Base-by-base conservation (phyloP, 257 asterid species). In the Solanum chiquidenum region DNA sequence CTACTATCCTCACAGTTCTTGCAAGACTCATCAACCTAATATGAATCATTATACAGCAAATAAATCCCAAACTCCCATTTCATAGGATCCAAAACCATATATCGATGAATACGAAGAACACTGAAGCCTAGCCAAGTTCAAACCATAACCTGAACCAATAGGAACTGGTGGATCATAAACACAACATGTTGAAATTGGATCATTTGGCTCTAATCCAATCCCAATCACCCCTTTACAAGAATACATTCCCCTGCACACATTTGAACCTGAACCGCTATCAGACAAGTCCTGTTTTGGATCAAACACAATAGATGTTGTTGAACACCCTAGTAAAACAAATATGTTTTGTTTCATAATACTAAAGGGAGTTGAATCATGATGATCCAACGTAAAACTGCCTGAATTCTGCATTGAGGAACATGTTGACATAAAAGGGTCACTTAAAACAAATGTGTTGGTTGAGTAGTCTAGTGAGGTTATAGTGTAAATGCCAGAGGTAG, bases 381-480 rank as follows among this genome's bases (percentile, higher is more conserved):
- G 93, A 44, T 93, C 94, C 42, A 92, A 44, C 2, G 86, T 25
- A 92, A 84, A 90, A 29, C 71, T 8, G 29, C 98, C 94, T 4
- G 96, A 93, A 88, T 93, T 91, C 89, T 93, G 95, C 98, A 91
- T 94, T 66, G 94, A 90, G 6, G 95, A 91, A 87, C 98, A 93
- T 9, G 98, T 94, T 76, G 95, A 94, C 96, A 93, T 94, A 89
- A 91, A 87, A 16, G 98, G 96, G 83, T 94, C 98, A 14, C 90
- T 27, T 25, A 42, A 42, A 42, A 42, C 14, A 42, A 93, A 79
- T 20, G 89, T 89, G 90, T 74, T 86, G 88, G 91, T 88, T 5
- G 94, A 52, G 90, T 94, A 93, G 86, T 93, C 95, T 69, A 94
- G 86, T 11, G 96, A 90, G 27, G 95, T 89, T 8, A 93, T 55